Evolutionary conservation across 2,329 filamentous ascomycete species (phyloP).

Genomic region (Diaporthe sp.): DNA sequence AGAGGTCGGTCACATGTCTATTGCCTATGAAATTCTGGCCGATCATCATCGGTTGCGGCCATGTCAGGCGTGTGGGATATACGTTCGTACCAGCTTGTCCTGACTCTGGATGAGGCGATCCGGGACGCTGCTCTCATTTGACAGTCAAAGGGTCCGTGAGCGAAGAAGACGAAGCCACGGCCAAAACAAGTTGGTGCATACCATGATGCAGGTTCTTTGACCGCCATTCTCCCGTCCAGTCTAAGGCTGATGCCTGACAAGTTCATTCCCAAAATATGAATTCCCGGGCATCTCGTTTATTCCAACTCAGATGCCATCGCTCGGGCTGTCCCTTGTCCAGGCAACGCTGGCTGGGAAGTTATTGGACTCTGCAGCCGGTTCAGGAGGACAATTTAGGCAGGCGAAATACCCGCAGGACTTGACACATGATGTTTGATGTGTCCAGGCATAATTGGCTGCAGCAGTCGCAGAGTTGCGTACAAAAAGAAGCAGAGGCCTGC

Average conservation of each 20-base stretch:
- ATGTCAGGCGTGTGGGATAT: background rate
- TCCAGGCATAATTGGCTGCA: conserved; percentile 1
- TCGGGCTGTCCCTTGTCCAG: no score
- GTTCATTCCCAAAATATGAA: background rate
- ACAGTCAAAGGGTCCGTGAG: no score
- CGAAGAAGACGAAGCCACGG: background rate
- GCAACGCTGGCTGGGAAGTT: background rate
- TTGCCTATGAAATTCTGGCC: background rate
- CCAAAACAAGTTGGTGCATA: background rate
- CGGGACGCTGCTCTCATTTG: background rate
- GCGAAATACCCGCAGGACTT: background rate
- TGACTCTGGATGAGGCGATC: background rate
- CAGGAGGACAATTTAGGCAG: background rate
- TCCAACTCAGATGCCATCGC: background rate
- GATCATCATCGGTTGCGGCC: background rate
- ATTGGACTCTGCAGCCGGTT: background rate
- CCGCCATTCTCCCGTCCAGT: background rate
- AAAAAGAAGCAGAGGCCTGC: background rate
- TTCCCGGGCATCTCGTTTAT: background rate
- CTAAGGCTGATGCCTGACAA: background rate
- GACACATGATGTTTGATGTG: conserved; percentile 10
- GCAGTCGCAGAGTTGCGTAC: background rate
- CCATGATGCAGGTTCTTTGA: background rate
- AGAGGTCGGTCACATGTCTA: background rate
- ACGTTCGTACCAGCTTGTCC: background rate